Percentiles rank a stretch among this genome's conserved stretches.
phyloP scores from a whole-genome alignment of 179 eudicot genomes.

The Vitellaria paradoxa region DNA sequence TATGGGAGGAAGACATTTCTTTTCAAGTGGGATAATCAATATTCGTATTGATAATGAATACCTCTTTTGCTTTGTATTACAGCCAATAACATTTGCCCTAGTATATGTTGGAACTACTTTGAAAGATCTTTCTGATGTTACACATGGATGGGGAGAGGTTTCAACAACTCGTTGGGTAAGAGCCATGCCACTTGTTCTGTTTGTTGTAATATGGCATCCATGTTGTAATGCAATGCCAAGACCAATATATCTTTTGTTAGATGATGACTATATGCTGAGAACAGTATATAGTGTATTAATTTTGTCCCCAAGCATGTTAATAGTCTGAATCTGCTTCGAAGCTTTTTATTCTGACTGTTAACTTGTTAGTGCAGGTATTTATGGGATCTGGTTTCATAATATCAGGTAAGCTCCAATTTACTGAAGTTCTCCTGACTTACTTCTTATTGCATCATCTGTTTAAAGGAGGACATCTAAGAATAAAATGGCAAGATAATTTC shows the following conservation, averaged over 20 bases:
- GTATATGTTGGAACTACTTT: conserved; percentile 82
- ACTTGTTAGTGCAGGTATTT: conserved; percentile 47
- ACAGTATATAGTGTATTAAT: background rate
- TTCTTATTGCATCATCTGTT: background rate
- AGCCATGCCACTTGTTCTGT: background rate
- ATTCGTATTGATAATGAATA: conserved; percentile 4
- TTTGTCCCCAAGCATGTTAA: background rate
- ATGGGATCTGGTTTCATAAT: conserved; percentile 47
- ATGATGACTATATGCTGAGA: no score
- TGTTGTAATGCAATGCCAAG: background rate
- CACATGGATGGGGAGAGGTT: conserved; percentile 74
- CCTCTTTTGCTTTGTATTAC: conserved; percentile 23
- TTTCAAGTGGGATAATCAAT: background rate
- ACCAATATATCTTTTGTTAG: background rate
- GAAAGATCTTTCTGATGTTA: conserved; percentile 76
- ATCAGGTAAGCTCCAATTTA: conserved; percentile 45
- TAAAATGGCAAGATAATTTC: background rate
- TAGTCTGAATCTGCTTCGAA: background rate
- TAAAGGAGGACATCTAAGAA: background rate
- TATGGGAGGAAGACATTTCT: background rate
- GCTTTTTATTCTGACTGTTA: conserved; percentile 6
- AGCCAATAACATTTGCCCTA: conserved; percentile 75
- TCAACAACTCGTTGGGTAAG: conserved; percentile 72
- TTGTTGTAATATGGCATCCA: background rate
- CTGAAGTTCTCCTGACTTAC: background rate